These are phyloP conservation scores for Fusarium anguioides DNA, from an alignment of 2,329 filamentous ascomycete species.

Conservation along the genomic window DNA sequence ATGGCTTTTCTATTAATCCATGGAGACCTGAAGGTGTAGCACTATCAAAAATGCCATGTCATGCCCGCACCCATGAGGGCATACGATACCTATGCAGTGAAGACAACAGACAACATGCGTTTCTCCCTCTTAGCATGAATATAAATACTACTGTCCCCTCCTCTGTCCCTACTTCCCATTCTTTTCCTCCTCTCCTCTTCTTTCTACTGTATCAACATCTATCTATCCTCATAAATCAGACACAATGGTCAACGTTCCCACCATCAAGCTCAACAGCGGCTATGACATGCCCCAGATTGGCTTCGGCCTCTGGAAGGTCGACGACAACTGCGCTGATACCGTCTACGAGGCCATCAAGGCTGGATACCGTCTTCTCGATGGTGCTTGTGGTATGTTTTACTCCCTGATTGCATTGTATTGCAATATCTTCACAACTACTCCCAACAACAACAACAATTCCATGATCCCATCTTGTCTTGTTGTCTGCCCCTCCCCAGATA, in stretches of 20 bases:
- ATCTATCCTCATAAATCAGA: constrained; percentile 7
- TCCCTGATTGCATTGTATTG: not conserved
- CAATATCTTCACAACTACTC: constrained; percentile 8
- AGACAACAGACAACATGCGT: constrained; percentile 14
- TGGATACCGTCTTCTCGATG: constrained; percentile 70
- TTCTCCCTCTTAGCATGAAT: constrained; percentile 36
- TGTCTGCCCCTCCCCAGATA: constrained; percentile 30
- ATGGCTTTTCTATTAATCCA: constrained; percentile 9
- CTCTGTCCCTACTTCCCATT: constrained; percentile 6
- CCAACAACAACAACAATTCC: constrained; percentile 8
- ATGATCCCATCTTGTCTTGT: not conserved
- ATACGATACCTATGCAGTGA: constrained; percentile 7
- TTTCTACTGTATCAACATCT: constrained; percentile 2
- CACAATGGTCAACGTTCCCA: constrained; percentile 52
- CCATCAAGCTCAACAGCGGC: constrained; percentile 73
- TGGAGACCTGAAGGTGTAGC: constrained; percentile 30
- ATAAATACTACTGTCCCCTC: constrained; percentile 38
- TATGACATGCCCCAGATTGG: constrained; percentile 79
- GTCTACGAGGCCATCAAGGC: constrained; percentile 80
- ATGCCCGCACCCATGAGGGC: constrained; percentile 36
- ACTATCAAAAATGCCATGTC: constrained; percentile 39
- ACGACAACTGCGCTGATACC: constrained; percentile 77
- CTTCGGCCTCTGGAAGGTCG: constrained; percentile 87
- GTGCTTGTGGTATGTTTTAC: constrained; percentile 65
- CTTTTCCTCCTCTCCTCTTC: constrained; percentile 2